A percentile compares a stretch with the other conserved stretches of the same genome.
These are phyloP conservation scores for Candida sonorensis DNA, from an alignment of 805 yeast genomes.

Conservation along the genomic window DNA sequence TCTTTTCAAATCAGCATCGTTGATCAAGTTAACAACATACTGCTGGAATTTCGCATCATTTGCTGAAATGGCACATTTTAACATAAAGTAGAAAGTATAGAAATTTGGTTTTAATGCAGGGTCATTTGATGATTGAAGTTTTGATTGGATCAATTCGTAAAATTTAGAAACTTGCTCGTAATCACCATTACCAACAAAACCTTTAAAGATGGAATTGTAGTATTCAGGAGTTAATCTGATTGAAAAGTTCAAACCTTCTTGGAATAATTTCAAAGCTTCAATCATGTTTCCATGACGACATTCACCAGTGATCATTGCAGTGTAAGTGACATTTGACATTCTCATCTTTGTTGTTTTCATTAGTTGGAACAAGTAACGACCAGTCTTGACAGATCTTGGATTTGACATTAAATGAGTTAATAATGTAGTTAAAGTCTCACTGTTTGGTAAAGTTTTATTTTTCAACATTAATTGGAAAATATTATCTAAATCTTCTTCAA, in stretches of 20 bases:
- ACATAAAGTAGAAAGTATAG: conserved; percentile 42
- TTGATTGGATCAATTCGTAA: conserved; percentile 28
- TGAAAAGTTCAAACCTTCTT: conserved; percentile 28
- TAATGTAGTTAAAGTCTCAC: conserved; percentile 43
- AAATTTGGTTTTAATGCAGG: conserved; percentile 34
- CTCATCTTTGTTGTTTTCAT: conserved; percentile 29
- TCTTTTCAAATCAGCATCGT: conserved; percentile 19
- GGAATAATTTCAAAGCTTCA: conserved; percentile 36
- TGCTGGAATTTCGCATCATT: conserved; percentile 29
- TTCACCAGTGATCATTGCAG: conserved; percentile 43
- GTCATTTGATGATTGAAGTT: conserved; percentile 21
- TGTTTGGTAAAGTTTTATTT: conserved; percentile 32
- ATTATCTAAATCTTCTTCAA: conserved; percentile 28
- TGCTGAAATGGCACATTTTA: conserved; percentile 31
- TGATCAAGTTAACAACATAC: conserved; percentile 33
- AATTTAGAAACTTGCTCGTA: conserved; percentile 33
- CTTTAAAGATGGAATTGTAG: conserved; percentile 42
- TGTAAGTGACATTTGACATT: conserved; percentile 32
- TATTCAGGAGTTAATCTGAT: conserved; percentile 31
- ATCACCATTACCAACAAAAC: conserved; percentile 33
- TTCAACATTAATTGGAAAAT: conserved; percentile 27
- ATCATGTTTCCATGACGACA: conserved; percentile 33
- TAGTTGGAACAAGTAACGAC: conserved; percentile 39
- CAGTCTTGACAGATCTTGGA: conserved; percentile 42
- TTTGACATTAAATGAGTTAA: conserved; percentile 46